These are phyloP conservation scores for Plantago rigida DNA, from an alignment of 305 asterid species.

Conservation along the genomic window DNA sequence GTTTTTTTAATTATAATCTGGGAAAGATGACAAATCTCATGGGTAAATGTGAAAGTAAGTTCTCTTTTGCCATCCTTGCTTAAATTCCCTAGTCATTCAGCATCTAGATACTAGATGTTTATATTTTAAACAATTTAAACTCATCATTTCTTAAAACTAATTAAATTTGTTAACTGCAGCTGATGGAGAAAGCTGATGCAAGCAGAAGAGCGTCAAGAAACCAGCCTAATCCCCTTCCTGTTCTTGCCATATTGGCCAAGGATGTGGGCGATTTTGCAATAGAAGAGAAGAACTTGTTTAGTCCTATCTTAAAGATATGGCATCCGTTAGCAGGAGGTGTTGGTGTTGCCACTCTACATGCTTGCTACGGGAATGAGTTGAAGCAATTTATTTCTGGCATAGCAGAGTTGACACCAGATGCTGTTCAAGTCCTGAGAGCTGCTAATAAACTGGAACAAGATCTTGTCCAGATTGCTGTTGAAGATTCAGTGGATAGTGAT, in stretches of 20 bases:
- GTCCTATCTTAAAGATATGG: constrained; percentile 85
- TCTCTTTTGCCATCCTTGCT: no score
- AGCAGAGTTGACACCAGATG: constrained; percentile 89
- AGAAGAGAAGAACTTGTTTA: constrained; percentile 65
- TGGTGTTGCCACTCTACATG: constrained; percentile 89
- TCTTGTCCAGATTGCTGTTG: constrained; percentile 87
- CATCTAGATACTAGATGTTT: no score
- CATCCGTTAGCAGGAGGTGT: constrained; percentile 95
- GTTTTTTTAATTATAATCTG: no score
- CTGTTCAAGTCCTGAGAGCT: constrained; percentile 79
- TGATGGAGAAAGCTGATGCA: constrained; percentile 92
- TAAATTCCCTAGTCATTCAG: no score
- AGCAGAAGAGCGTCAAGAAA: constrained; percentile 78
- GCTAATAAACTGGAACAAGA: constrained; percentile 88
- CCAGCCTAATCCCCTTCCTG: constrained; percentile 78
- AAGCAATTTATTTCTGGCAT: constrained; percentile 76
- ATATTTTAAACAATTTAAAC: background rate
- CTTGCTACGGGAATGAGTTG: constrained; percentile 84
- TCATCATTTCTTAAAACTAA: constrained; percentile 9
- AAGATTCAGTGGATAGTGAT: constrained; percentile 92
- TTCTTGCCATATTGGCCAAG: constrained; percentile 86
- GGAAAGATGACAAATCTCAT: no score
- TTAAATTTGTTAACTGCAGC: constrained; percentile 37
- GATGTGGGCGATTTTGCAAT: constrained; percentile 78
- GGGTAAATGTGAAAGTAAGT: no score